Evolutionary conservation across 805 yeast species (phyloP).

Genomic region (Huiozyma sinensis): DNA sequence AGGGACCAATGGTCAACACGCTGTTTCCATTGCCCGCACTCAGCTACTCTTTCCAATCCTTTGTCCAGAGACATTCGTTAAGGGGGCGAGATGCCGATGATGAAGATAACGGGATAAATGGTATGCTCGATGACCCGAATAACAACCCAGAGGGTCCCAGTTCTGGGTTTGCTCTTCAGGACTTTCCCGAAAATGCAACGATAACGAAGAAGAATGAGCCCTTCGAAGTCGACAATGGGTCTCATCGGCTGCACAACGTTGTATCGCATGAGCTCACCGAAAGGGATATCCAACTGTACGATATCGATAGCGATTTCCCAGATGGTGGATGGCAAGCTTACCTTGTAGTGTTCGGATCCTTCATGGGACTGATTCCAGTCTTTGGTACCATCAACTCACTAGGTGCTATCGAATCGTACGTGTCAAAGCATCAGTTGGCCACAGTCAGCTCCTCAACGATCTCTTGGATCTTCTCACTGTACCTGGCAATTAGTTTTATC

Average conservation of each 20-base stretch:
- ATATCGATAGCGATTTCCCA: slow-evolving; percentile 27
- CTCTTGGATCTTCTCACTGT: slow-evolving; percentile 62
- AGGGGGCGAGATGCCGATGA: not conserved
- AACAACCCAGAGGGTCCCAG: slow-evolving; percentile 2
- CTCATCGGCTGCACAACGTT: not conserved
- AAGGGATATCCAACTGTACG: slow-evolving; percentile 4
- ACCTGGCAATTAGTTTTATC: slow-evolving; percentile 41
- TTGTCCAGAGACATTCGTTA: not conserved
- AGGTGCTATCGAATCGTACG: slow-evolving; percentile 59
- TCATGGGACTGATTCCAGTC: slow-evolving; percentile 46
- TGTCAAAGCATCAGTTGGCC: slow-evolving; percentile 43
- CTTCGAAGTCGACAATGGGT: not conserved
- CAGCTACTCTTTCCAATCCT: not conserved
- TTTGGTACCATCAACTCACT: slow-evolving; percentile 52
- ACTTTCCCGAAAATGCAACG: not conserved
- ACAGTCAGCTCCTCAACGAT: slow-evolving; percentile 38
- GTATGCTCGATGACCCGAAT: not conserved
- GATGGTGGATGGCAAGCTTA: slow-evolving; percentile 54
- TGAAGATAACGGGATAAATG: not conserved
- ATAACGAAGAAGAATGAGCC: not conserved
- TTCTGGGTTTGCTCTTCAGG: slow-evolving; percentile 1
- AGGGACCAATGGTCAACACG: not conserved
- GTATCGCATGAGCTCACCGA: not conserved
- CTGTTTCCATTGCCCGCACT: not conserved
- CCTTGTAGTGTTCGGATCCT: slow-evolving; percentile 48